A percentile compares a stretch with the other conserved stretches of the same genome.
These are phyloP conservation scores for Sporothrix pseudoabietina DNA, from an alignment of 2,329 filamentous ascomycete genomes.

Conservation along the genomic window DNA sequence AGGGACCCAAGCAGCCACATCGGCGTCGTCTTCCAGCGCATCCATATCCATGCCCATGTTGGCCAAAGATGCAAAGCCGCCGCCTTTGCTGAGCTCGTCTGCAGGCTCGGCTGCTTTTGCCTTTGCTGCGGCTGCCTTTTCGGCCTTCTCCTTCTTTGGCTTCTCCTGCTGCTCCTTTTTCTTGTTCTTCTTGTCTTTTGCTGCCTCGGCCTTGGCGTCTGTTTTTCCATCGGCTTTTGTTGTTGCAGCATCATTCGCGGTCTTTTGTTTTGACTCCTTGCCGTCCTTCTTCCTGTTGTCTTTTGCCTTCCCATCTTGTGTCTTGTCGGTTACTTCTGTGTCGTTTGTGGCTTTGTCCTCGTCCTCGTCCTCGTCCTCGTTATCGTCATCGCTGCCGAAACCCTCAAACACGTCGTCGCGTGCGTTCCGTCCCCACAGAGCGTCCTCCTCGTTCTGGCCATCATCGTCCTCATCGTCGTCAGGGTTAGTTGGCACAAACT, in stretches of 20 bases:
- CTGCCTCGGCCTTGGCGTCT: not conserved
- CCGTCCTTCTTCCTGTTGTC: slow-evolving; percentile 27
- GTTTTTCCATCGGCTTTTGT: slow-evolving; percentile 32
- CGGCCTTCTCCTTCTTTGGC: slow-evolving; percentile 18
- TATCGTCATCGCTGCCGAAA: slow-evolving; percentile 40
- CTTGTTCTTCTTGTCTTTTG: not conserved
- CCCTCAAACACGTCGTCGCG: slow-evolving; percentile 40
- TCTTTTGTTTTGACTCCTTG: slow-evolving; percentile 30
- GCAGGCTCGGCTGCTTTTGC: slow-evolving; percentile 22
- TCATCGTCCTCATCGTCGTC: not conserved
- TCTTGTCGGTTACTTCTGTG: slow-evolving; percentile 33
- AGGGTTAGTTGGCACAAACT: slow-evolving; percentile 52
- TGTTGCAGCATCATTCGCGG: not conserved
- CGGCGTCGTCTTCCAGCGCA: slow-evolving; percentile 57
- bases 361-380: not conserved
- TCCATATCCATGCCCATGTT: slow-evolving; percentile 46
- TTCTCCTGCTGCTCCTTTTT: slow-evolving; percentile 1
- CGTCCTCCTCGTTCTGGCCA: not conserved
- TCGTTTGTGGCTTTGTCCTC: slow-evolving; percentile 29
- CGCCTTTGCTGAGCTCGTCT: slow-evolving; percentile 46
- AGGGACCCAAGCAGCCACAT: slow-evolving; percentile 77
- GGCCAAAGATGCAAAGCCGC: slow-evolving; percentile 60
- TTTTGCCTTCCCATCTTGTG: not conserved
- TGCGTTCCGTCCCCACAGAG: slow-evolving; percentile 32
- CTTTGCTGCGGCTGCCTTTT: not conserved